Evolutionary conservation across 805 yeast species (phyloP), one percentile per base, ranked within the genome.

Genomic region (Myxozyma monticola): DNA sequence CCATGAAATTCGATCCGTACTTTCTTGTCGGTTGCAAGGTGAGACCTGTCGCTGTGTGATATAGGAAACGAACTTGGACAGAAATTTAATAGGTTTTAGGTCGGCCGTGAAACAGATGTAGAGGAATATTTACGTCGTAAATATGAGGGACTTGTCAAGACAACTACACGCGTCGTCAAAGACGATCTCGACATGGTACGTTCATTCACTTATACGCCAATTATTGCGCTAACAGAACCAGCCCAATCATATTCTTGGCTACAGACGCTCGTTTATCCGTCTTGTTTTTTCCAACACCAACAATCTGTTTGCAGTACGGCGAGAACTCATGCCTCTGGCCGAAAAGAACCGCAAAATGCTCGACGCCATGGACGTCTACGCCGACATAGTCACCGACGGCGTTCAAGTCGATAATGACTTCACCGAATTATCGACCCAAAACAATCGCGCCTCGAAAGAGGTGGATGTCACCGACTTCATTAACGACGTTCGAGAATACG

Each of bases 401-500:
- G 66, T 65, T 40, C 69, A 68, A 25, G 62, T 61, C 22, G 68
- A 67, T 24, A 70, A 66, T 44, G 60, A 53, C 10, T 49, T 49
- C 33, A 21, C 33, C 15, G 54, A 45, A 15, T 24, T 45, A 10
- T 39, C 54, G 10, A 24, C 30, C 3, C 61, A 55, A 35, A 60
- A 61, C 17, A 49, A 61, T 17, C 45, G 48, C 2, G 36, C 48
- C 20, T 36, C 57, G n/a, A 34, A 40, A 8, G 56, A 62, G 12
- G 64, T 65, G 7, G 86, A 83, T 54, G 85, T 90, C 2, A 73
- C 82, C 30, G 75, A 75, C 39, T 67, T 64, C 41, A 78, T 93
- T 14, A 83, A 81, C 47, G 98, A 91, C 61, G 78, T 93, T 28
- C 75, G 91, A 59, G 99, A 93, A 66, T 89, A 87, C 60, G 99